These are phyloP conservation scores for Biancaea sappan DNA, from an alignment of 306 rosid species.

Conservation along the genomic window DNA sequence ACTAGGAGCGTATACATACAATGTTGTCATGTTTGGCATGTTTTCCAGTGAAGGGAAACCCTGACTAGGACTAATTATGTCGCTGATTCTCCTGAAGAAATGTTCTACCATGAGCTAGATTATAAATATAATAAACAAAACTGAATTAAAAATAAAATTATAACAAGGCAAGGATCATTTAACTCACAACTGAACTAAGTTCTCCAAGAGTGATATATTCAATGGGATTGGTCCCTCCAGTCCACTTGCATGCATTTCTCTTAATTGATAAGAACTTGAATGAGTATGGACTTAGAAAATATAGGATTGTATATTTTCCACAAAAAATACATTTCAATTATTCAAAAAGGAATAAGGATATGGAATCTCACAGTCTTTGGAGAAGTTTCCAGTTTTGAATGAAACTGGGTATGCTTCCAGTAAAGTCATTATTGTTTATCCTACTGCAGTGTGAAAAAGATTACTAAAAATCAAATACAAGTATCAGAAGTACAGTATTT, in stretches of 20 bases:
- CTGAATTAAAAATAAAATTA: conserved; percentile 1
- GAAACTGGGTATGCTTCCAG: conserved; percentile 63
- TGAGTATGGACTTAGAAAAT: conserved; percentile 13
- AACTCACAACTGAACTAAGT: conserved; percentile 61
- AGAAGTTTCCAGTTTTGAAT: conserved; percentile 65
- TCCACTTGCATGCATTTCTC: conserved; percentile 87
- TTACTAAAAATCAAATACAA: conserved; percentile 11
- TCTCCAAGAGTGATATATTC: conserved; percentile 55
- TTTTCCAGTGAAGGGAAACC: conserved; percentile 49
- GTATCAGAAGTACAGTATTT: not conserved
- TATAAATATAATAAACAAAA: conserved; percentile 8
- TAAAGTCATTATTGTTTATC: conserved; percentile 63
- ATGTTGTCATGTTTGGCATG: conserved; percentile 42
- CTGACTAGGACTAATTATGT: conserved; percentile 60
- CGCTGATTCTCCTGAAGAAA: conserved; percentile 71
- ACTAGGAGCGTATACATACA: conserved; percentile 49
- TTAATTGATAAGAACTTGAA: conserved; percentile 37
- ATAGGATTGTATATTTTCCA: not conserved
- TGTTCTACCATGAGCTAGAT: conserved; percentile 24
- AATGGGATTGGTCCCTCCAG: conserved; percentile 73
- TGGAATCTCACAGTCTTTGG: conserved; percentile 59
- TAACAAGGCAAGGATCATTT: conserved; percentile 22
- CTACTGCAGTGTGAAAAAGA: conserved; percentile 56
- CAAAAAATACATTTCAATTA: conserved; percentile 9
- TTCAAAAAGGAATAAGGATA: not conserved